phyloP scores from a whole-genome alignment of 129 eudicot genomes.

The Flaveria linearis region DNA sequence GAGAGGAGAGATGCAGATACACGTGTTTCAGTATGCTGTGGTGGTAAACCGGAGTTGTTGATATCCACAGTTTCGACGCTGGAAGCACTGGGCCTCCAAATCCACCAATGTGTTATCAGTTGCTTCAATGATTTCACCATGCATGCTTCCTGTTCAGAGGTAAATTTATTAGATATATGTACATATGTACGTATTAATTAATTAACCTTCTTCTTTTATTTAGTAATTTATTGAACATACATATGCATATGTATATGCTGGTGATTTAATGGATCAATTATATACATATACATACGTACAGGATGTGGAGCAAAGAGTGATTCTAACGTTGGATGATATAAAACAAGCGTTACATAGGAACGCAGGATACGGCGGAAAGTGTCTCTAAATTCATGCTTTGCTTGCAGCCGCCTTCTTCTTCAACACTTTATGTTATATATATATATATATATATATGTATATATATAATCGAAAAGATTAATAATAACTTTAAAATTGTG shows the following conservation, averaged over 20 bases:
- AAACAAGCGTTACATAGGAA: constrained; percentile 77
- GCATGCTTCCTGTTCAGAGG: constrained; percentile 88
- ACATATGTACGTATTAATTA: too few species aligned
- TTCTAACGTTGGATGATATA: constrained; percentile 58
- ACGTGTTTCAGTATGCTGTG: constrained; percentile 60
- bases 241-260: too few species aligned
- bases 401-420: neutral
- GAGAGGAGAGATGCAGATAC: constrained; percentile 64
- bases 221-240: neutral
- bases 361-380: constrained; percentile 96
- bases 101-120: constrained; percentile 83
- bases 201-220: neutral
- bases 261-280: too few species aligned
- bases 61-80: constrained; percentile 71
- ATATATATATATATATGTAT: too few species aligned
- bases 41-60: constrained; percentile 65
- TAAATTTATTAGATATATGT: neutral
- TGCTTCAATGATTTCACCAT: constrained; percentile 73
- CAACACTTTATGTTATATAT: neutral
- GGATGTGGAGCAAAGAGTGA: constrained; percentile 53
- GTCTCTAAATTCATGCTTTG: constrained; percentile 41
- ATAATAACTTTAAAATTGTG: neutral
- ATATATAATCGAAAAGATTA: too few species aligned
- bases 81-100: constrained; percentile 75
- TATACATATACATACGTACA: neutral